Percentiles rank a stretch among this genome's conserved stretches.
phyloP scores from a whole-genome alignment of 116 monocot genomes.

The Posidonia oceanica region DNA sequence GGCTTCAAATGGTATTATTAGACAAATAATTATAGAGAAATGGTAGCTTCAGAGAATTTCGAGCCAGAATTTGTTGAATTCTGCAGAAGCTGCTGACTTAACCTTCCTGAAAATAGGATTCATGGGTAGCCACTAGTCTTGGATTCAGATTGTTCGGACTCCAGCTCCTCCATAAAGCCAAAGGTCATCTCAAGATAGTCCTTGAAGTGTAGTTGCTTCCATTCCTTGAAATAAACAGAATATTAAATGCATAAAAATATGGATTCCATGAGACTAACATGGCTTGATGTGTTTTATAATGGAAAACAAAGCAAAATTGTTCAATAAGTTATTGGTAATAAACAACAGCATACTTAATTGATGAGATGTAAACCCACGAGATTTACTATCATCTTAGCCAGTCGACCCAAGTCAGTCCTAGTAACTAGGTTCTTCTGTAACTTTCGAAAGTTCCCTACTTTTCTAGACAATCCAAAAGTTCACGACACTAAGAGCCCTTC shows the following conservation, averaged over 20 bases:
- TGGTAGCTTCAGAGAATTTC: neutral
- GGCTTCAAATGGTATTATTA: no score
- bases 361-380: no score
- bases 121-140: slow-evolving; percentile 31
- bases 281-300: neutral
- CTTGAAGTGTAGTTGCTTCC: slow-evolving; percentile 48
- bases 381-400: no score
- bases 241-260: neutral
- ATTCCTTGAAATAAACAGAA: slow-evolving; percentile 27
- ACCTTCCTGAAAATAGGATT: slow-evolving; percentile 24
- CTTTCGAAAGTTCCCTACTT: no score
- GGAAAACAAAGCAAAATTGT: neutral
- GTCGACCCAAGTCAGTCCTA: no score
- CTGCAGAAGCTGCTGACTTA: neutral
- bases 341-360: no score
- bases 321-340: no score
- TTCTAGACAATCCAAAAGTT: no score
- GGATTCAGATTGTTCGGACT: slow-evolving; percentile 25
- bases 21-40: neutral
- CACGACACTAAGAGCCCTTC: no score
- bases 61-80: neutral
- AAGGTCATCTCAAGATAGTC: slow-evolving; percentile 54
- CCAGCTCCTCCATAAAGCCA: slow-evolving; percentile 27
- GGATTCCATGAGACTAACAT: neutral
- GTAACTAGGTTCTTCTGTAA: no score